Evolutionary conservation across 306 rosid genomes (phyloP).

Genomic region (Cotoneaster glaucophyllus): DNA sequence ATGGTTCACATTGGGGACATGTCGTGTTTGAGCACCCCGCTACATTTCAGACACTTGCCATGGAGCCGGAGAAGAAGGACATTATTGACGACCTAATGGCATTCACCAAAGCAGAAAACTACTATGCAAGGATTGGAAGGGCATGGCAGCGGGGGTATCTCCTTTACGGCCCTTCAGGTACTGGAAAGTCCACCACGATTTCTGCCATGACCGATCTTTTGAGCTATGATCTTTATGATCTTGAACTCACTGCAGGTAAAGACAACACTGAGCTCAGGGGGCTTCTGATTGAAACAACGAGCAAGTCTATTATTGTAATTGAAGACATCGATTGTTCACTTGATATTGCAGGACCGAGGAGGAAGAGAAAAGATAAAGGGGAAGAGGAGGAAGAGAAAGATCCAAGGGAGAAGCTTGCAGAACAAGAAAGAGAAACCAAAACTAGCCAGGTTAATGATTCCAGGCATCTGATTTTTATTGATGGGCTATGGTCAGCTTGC

Average conservation of each 20-base stretch:
- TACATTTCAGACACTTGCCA: constrained; percentile 54
- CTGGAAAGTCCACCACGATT: constrained; percentile 78
- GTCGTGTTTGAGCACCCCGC: constrained; percentile 74
- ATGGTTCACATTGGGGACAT: constrained; percentile 55
- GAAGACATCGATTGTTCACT: constrained; percentile 81
- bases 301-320: constrained; percentile 59
- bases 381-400: constrained; percentile 32
- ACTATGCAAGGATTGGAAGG: constrained; percentile 52
- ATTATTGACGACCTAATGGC: constrained; percentile 54
- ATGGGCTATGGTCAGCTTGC: constrained; percentile 85
- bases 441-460: constrained; percentile 57
- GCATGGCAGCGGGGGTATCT: constrained; percentile 84
- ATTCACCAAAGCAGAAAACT: constrained; percentile 55
- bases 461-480: constrained; percentile 70
- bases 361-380: constrained; percentile 21
- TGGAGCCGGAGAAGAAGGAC: constrained; percentile 40
- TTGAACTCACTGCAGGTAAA: constrained; percentile 60
- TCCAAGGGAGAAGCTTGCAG: constrained; percentile 14
- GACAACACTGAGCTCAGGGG: constrained; percentile 59
- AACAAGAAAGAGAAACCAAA: constrained; percentile 29
- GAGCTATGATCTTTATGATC: constrained; percentile 67
- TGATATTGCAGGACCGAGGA: constrained; percentile 42
- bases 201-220: constrained; percentile 74
- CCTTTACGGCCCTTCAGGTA: constrained; percentile 77
- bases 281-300: constrained; percentile 57